Base-by-base conservation (phyloP, 345 rosid genomes). In the Camelina neglecta region DNA sequence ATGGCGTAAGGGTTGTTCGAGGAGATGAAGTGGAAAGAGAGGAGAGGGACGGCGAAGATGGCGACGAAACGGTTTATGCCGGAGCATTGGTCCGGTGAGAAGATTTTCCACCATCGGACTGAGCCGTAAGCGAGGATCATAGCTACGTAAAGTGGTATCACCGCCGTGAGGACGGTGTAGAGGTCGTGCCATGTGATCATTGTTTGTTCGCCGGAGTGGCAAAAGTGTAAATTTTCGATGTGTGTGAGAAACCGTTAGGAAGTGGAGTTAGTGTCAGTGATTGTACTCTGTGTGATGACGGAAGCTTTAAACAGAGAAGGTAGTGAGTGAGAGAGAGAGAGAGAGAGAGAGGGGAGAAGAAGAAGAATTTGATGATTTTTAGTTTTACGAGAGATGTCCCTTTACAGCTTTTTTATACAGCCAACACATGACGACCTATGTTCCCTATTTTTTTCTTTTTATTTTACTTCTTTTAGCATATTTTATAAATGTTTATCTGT, bases 51-150 rank as follows among this genome's bases (percentile, higher is more conserved):
- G 0, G 97, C 97, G 63, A 94, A 94, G 0, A 94, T 81, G 29
- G 98, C 97, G n/a, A 90, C 98, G 69, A 94, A 92, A 6, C 97
- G 93, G 80, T 94, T 94, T 78, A 94, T 94, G 1, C 98, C 97
- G 4, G 98, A 94, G 83, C 98, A 94, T 60, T 94, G 98, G 70
- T 92, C 97, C 0, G 97, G 96, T 1, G 92, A 75, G 86, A 94
- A 94, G 56, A 94, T 94, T 71, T 87, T 89, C 97, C 97, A 94
- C 97, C 97, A 94, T 8, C 90, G 90, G 20, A 94, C 97, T 1
- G 97, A 94, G 36, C 98, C 97, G 67, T 94, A 94, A 2, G 98
- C 97, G 73, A 94, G 78, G 77, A 92, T 81, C 97, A 94, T 94
- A 31, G 98, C 97, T 69, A 92, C 93, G 75, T 92, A 92, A 3